A percentile compares a stretch with the other conserved stretches of the same genome.
These are phyloP conservation scores for Euphrasia confusa DNA, from an alignment of 257 asterid genomes.

Conservation along the genomic window DNA sequence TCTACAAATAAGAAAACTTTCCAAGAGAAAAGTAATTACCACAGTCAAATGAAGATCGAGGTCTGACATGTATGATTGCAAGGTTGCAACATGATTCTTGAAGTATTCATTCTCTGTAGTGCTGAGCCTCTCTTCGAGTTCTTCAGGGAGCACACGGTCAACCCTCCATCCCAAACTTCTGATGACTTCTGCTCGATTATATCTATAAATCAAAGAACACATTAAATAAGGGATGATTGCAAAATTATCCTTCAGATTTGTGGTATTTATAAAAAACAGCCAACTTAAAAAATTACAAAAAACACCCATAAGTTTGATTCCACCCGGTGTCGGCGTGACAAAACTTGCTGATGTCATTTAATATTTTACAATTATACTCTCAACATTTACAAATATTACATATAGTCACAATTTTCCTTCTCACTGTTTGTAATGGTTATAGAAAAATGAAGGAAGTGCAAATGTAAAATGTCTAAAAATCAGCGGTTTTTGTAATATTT, in stretches of 20 bases:
- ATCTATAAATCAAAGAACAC: conserved; percentile 36
- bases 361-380: too few relatives aligned
- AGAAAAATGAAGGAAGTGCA: too few relatives aligned
- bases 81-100: conserved; percentile 60
- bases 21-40: conserved; percentile 44
- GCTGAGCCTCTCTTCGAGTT: conserved; percentile 72
- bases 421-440: too few relatives aligned
- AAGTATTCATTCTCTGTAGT: conserved; percentile 64
- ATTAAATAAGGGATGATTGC: too few relatives aligned
- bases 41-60: conserved; percentile 72
- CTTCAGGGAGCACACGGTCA: conserved; percentile 79
- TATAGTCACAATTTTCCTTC: too few relatives aligned
- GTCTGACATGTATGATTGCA: conserved; percentile 58
- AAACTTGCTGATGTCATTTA: too few relatives aligned
- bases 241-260: background rate
- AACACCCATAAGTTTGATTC: background rate
- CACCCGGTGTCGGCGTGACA: too few relatives aligned
- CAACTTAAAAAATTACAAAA: background rate
- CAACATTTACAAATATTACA: too few relatives aligned
- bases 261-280: background rate
- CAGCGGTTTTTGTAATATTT: too few relatives aligned
- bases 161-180: conserved; percentile 73
- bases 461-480: too few relatives aligned
- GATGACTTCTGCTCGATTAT: conserved; percentile 76
- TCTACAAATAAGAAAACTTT: background rate